Evolutionary conservation across 176 grass and related monocot species (phyloP), one percentile per base, ranked within the genome.

Genomic region (Musa troglodytarum): DNA sequence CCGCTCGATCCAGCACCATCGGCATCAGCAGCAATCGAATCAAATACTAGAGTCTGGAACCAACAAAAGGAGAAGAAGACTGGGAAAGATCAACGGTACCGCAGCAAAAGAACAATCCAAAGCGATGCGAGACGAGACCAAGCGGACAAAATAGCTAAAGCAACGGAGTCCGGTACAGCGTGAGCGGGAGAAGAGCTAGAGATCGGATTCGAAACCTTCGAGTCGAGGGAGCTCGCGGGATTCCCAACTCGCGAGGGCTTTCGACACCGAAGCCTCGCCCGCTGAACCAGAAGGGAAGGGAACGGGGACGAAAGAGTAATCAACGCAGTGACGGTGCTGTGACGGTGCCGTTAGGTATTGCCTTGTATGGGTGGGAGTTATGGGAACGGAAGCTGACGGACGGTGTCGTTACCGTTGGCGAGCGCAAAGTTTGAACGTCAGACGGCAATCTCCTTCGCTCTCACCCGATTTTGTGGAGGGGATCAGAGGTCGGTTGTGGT

Each of bases 391-490:
- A n/a, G 51, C 2, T 24, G 50, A 9, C 52, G 20, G 51, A n/a
- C 20, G 71, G 11, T 21, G 71, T 54, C 71, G 71, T 53, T 54
- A 28, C 71, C 71, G 71, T 73, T 73, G 50, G 52, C 52, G 10
- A 52, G 13, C 19, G 7, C 19, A 29, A 73, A 73, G 71, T 73
- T 73, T 73, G 52, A 73, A 73, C 51, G 51, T 73, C 52, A 55
- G 54, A 73, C 71, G 71, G 71, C 50, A 73, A 52, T 4, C 67
- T 69, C 49, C 16, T 58, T 58, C n/a, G 17, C 1, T 20, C n/a
- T 59, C 28, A 14, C 9, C 11, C 1, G 3, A n/a, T 19, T 14
- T n/a, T 50, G 29, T 24, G n/a, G 52, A 23, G 50, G 13, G 10
- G 71, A 24, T 54, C 13, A 1, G 65, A 26, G 0, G 34, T 5